Evolutionary conservation across 495 filamentous ascomycete genomes (phyloP), one percentile per base, ranked within the genome.

Genomic region (Tetracladium setigerum): DNA sequence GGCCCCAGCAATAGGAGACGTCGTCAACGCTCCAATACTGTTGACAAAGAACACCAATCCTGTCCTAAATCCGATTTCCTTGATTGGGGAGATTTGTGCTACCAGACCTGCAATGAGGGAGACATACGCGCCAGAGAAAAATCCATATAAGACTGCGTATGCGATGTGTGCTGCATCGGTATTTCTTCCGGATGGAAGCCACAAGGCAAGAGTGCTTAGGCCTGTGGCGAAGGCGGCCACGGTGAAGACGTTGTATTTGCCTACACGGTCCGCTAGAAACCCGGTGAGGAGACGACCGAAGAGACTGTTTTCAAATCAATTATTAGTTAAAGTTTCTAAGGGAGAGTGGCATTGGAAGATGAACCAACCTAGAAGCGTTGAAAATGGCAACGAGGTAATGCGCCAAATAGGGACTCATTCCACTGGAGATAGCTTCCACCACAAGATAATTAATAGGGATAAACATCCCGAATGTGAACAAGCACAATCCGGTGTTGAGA

Each of bases 201-300:
- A 86, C 0, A 87, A 66, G 11, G 75, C 81, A 0, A 88, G 69
- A 1, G 78, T 73, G 31, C 86, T 62, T 37, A 87, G 71, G 16
- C 66, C 72, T 1, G 77, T 75, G 41, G 78, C 58, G 31, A 62
- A 64, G 12, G 72, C 67, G 55, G 79, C 81, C 37, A 77, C 33
- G 27, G 84, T 69, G 70, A 86, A 81, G 14, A 76, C 64, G 63
- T 89, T 89, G 67, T 74, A 87, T 24, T 80, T 74, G 2, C 86
- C 86, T 27, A 84, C 30, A 51, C 74, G 79, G 61, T 90, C 86
- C 39, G 79, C 85, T 12, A 83, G 41, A 54, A 72, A 51, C 11
- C 62, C 63, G 0, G 70, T 69, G 0, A 67, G 50, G 10, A 73
- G 59, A 13, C 74, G 67, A 1, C 73, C 73, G 13, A 72, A 57